Conservation (phyloP, 768 basidiomycete species). For the Leucocoprinus leucothites region DNA sequence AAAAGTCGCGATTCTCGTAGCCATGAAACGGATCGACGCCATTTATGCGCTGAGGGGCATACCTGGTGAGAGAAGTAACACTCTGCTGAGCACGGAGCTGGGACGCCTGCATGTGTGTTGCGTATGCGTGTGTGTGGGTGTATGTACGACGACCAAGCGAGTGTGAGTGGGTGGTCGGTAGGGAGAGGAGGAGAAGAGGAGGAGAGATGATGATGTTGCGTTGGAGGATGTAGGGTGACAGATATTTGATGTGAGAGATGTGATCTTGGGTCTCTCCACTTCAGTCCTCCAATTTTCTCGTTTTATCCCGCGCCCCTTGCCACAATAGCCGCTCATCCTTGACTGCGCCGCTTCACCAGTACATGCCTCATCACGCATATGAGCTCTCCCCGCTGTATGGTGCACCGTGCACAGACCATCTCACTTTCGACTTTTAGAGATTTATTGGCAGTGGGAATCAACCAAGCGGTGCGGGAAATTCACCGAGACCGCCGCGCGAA, state of each 20-base stretch:
- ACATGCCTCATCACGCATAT: too few relatives aligned
- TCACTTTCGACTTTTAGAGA: too few relatives aligned
- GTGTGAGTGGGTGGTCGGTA: neutral
- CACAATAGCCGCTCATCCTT: too few relatives aligned
- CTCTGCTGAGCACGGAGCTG: conserved; percentile 56
- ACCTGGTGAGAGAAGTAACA: conserved; percentile 67
- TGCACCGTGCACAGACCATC: neutral
- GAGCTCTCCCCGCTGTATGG: neutral
- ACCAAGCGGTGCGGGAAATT: too few relatives aligned
- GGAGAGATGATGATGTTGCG: conserved; percentile 7
- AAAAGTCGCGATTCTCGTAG: conserved; percentile 62
- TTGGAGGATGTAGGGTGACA: conserved; percentile 9
- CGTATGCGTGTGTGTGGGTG: neutral
- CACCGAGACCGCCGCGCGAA: too few relatives aligned
- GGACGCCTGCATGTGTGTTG: conserved; percentile 1
- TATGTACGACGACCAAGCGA: neutral
- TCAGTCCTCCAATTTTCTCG: too few relatives aligned
- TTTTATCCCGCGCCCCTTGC: too few relatives aligned
- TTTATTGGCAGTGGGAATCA: too few relatives aligned
- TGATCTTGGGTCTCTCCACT: neutral
- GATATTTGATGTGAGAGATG: conserved; percentile 13
- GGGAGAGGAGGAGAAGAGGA: neutral
- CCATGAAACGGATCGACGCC: conserved; percentile 43
- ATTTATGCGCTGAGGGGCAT: conserved; percentile 48
- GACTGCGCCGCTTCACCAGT: neutral